phyloP scores from a whole-genome alignment of 202 grass and related monocot species.

The Setaria viridis region DNA sequence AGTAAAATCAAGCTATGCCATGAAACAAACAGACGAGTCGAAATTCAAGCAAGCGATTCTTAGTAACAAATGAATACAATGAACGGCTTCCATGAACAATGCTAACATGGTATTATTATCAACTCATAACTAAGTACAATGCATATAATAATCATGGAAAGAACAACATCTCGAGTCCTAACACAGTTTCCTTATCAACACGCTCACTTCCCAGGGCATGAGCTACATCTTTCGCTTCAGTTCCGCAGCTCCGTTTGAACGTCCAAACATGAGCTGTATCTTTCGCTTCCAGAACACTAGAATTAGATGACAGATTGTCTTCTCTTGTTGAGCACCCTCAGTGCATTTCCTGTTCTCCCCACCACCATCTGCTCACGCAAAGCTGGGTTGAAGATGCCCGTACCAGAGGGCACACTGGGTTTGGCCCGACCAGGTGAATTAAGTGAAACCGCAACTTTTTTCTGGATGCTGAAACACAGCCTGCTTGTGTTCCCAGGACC shows the following conservation, averaged over 20 bases:
- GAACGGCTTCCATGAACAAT: not conserved
- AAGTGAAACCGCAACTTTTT: conserved; percentile 54
- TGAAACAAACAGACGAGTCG: not conserved
- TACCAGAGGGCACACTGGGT: conserved; percentile 40
- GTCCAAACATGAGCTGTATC: conserved; percentile 29
- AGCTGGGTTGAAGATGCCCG: conserved; percentile 49
- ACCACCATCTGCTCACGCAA: conserved; percentile 45
- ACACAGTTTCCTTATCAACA: conserved; percentile 31
- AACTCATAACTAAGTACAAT: conserved; percentile 14
- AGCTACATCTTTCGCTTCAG: not conserved
- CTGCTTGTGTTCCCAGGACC: conserved; percentile 62
- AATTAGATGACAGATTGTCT: conserved; percentile 63
- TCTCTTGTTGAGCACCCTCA: conserved; percentile 56
- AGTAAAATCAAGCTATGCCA: not conserved
- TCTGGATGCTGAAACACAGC: conserved; percentile 80
- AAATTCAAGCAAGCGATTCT: not conserved
- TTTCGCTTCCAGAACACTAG: not conserved
- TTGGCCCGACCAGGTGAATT: conserved; percentile 39
- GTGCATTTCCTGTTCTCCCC: conserved; percentile 53
- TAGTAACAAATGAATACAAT: conserved; percentile 25
- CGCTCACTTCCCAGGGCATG: conserved; percentile 21
- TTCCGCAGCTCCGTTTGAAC: conserved; percentile 27
- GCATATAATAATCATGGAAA: not conserved
- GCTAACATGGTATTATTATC: not conserved
- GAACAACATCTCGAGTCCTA: not conserved